Percentiles rank a stretch among this genome's conserved stretches.
Conservation (phyloP, 352 stramenopile genomes). For the Phytophthora litchii region DNA sequence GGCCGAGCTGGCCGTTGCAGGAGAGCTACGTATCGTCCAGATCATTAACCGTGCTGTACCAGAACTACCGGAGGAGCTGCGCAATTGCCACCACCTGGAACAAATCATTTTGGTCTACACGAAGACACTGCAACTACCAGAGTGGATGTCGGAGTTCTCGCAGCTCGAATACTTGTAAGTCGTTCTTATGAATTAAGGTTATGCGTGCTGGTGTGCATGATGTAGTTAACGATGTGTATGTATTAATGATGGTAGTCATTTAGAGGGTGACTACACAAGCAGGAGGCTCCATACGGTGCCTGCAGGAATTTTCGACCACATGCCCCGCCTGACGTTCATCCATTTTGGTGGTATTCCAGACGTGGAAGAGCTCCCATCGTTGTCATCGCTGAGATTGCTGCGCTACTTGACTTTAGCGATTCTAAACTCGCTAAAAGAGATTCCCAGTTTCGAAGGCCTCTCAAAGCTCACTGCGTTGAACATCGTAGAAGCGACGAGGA, state of each 20-base stretch:
- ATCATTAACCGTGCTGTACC: conserved; percentile 50
- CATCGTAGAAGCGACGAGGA: conserved; percentile 33
- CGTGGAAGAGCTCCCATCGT: conserved; percentile 38
- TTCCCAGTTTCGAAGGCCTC: conserved; percentile 38
- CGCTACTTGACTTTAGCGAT: conserved; percentile 45
- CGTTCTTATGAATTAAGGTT: not conserved
- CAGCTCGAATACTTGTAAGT: conserved; percentile 46
- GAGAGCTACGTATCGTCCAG: conserved; percentile 47
- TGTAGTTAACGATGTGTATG: not conserved
- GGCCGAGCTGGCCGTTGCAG: conserved; percentile 30
- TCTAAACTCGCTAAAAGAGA: conserved; percentile 21
- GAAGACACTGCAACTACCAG: conserved; percentile 30
- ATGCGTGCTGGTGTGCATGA: too few relatives aligned
- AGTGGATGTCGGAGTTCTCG: conserved; percentile 35
- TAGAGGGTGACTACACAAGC: conserved; percentile 45
- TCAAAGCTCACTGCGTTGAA: conserved; percentile 23
- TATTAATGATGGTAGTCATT: conserved; percentile 16
- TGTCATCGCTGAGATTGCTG: conserved; percentile 38
- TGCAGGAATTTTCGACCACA: conserved; percentile 40
- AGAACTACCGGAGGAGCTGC: conserved; percentile 38
- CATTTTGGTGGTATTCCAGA: conserved; percentile 43
- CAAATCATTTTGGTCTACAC: conserved; percentile 45
- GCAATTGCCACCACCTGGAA: conserved; percentile 37
- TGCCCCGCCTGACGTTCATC: conserved; percentile 46
- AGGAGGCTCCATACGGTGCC: conserved; percentile 34